A percentile compares a stretch with the other conserved stretches of the same genome.
These are phyloP conservation scores for Aspergillus transmontanensis DNA, from an alignment of 2,329 filamentous ascomycete genomes.

Conservation along the genomic window DNA sequence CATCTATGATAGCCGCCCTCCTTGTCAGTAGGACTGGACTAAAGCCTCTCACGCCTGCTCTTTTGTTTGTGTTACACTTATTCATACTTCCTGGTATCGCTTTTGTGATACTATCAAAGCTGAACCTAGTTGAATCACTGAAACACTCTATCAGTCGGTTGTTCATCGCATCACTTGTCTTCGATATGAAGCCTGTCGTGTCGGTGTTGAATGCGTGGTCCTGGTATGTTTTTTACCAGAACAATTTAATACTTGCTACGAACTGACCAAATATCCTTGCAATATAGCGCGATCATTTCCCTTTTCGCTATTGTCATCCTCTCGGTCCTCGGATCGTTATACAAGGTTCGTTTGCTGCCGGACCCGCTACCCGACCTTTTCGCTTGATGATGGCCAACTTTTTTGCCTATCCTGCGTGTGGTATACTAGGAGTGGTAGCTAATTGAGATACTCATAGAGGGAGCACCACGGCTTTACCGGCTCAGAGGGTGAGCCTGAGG, in stretches of 20 bases:
- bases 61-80: neutral
- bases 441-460: constrained; percentile 37
- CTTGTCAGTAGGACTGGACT: neutral
- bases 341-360: constrained; percentile 56
- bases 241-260: neutral
- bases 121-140: neutral
- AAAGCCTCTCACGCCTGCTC: neutral
- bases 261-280: constrained; percentile 14
- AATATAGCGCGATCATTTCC: constrained; percentile 68
- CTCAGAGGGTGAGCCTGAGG: constrained; percentile 66
- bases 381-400: constrained; percentile 7
- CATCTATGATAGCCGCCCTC: constrained; percentile 2
- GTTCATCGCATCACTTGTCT: constrained; percentile 13
- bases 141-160: neutral
- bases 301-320: constrained; percentile 67
- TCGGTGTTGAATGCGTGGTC: constrained; percentile 91
- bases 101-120: neutral
- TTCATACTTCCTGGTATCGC: neutral
- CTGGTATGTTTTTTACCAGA: constrained; percentile 64
- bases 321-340: constrained; percentile 70
- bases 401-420: neutral
- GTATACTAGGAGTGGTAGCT: neutral
- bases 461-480: constrained; percentile 86
- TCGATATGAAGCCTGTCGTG: constrained; percentile 90
- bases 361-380: constrained; percentile 1